Conservation (phyloP, 805 yeast genomes). For the Lipomyces mesembrius region DNA sequence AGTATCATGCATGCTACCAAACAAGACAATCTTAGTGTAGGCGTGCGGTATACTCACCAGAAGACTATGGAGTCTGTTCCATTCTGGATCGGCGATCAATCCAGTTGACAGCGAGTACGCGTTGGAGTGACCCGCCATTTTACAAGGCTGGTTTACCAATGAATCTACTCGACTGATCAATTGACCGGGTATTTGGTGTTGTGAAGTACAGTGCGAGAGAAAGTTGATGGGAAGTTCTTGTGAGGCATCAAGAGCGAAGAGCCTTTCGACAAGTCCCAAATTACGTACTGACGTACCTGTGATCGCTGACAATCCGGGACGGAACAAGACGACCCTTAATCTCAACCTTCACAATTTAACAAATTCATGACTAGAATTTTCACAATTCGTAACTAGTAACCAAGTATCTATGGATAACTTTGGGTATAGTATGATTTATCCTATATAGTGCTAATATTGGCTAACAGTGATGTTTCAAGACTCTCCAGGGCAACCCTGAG, state of each 20-base stretch:
- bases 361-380: neutral
- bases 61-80: constrained; percentile 21
- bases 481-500: constrained; percentile 48
- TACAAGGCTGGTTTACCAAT: neutral
- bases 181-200: neutral
- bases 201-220: neutral
- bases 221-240: too few relatives aligned
- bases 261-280: neutral
- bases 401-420: constrained; percentile 2
- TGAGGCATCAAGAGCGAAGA: too few relatives aligned
- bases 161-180: neutral
- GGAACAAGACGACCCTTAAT: neutral
- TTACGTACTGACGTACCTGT: neutral
- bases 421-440: constrained; percentile 2
- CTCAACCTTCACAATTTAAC: neutral
- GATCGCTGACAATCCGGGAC: neutral
- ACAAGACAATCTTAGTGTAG: neutral
- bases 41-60: constrained; percentile 13
- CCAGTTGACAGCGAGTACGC: neutral
- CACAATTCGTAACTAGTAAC: neutral
- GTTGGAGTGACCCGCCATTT: constrained; percentile 4
- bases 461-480: constrained; percentile 36
- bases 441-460: neutral
- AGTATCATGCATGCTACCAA: neutral
- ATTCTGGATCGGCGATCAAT: constrained; percentile 31